These are phyloP conservation scores for Pontederia paniculata DNA, from an alignment of 176 grass and related monocot species.

Conservation along the genomic window DNA sequence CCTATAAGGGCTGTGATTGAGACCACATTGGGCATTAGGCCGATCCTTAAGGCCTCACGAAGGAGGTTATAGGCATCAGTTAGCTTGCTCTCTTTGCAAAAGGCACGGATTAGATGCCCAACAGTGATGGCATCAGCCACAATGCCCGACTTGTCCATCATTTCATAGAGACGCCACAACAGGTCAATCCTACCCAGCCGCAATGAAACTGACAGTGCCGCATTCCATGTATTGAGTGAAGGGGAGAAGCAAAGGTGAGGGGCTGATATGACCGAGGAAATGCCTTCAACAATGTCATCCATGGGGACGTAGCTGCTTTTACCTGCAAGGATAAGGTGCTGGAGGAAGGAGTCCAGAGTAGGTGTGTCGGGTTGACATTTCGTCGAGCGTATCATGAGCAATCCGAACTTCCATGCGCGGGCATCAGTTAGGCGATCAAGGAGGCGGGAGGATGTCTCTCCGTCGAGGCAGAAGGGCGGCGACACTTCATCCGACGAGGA, in stretches of 20 bases:
- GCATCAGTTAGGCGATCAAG: background rate
- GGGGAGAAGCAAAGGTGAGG: slow-evolving; percentile 30
- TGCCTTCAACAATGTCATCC: background rate
- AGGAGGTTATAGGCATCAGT: slow-evolving; percentile 52
- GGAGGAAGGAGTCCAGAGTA: slow-evolving; percentile 27
- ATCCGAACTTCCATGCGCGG: slow-evolving; percentile 1
- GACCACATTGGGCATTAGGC: slow-evolving; percentile 19
- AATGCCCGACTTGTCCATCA: slow-evolving; percentile 29
- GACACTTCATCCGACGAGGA: background rate
- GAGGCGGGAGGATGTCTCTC: background rate
- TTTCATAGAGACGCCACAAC: slow-evolving; percentile 44
- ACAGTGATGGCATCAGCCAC: slow-evolving; percentile 28
- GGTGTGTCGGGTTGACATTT: slow-evolving; percentile 10
- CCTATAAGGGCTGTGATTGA: slow-evolving; percentile 34
- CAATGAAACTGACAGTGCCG: slow-evolving; percentile 19
- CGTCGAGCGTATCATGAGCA: slow-evolving; percentile 18
- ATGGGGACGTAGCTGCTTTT: no score
- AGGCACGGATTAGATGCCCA: slow-evolving; percentile 40
- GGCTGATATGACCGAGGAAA: background rate
- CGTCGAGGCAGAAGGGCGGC: background rate
- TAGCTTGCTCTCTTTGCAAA: slow-evolving; percentile 30
- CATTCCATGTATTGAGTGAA: slow-evolving; percentile 31
- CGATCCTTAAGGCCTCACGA: slow-evolving; percentile 34
- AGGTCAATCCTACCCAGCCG: slow-evolving; percentile 31
- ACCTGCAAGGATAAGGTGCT: slow-evolving; percentile 15